phyloP scores from a whole-genome alignment of 176 grass and related monocot species.

The Oryza brachyantha region DNA sequence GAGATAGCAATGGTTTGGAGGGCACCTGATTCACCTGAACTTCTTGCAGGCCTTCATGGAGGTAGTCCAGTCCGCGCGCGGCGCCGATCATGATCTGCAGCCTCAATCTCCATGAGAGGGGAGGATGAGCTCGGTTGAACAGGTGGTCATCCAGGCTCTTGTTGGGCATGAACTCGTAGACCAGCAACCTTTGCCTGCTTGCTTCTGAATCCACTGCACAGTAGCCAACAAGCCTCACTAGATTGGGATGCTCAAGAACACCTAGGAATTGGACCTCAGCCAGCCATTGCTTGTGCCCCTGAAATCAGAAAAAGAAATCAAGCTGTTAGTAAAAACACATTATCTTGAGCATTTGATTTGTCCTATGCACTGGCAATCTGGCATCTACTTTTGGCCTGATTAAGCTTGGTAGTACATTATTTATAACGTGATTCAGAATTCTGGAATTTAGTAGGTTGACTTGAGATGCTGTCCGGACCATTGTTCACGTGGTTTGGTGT shows the following conservation, averaged over 20 bases:
- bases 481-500: not conserved
- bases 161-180: conserved; percentile 95
- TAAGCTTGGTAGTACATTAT: not conserved
- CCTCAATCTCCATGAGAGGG: conserved; percentile 62
- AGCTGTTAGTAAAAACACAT: not conserved
- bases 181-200: conserved; percentile 57
- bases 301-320: not conserved
- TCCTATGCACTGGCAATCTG: not conserved
- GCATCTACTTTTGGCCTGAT: not conserved
- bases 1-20: not conserved
- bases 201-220: conserved; percentile 65
- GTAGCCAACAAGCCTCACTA: conserved; percentile 85
- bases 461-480: conserved; percentile 6
- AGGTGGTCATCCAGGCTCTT: conserved; percentile 85
- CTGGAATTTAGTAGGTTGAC: conserved; percentile 21
- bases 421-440: not conserved
- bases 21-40: conserved; percentile 87
- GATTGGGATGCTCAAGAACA: conserved; percentile 82
- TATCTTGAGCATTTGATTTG: not conserved
- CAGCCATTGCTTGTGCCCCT: conserved; percentile 97
- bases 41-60: conserved; percentile 70
- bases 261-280: conserved; percentile 86
- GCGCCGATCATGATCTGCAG: conserved; percentile 68
- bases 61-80: conserved; percentile 57
- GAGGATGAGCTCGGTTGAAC: conserved; percentile 61